Evolutionary conservation across 78 protist genomes (phyloP), one percentile per base, ranked within the genome.

Genomic region (Pirum gemmata): DNA sequence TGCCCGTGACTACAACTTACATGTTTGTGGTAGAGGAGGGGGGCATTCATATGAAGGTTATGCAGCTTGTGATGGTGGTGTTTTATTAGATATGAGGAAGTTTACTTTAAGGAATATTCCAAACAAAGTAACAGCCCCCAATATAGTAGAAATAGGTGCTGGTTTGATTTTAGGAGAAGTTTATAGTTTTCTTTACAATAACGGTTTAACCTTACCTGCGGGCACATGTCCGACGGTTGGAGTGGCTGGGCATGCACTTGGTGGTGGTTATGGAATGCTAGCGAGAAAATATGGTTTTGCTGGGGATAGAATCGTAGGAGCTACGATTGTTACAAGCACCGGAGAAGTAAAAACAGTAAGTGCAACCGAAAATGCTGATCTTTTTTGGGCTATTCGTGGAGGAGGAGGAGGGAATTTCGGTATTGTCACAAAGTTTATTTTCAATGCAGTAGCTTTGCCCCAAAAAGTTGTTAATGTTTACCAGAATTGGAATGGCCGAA

Each of bases 341-440:
- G 84, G 84, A 8, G 84, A 51, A 33, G n/a, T 79, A 1, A 27
- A 61, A 31, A 31, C 31, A 26, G 33, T 79, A 33, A 34, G 41
- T 5, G 34, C 27, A 2, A 51, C n/a, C 61, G 2, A 27, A 33
- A 35, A 79, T 61, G 1, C 84, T 1, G 84, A 79, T 79, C 36
- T 79, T 5, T 79, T 79, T 37, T 79, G n/a, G n/a, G 84, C 84
- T 1, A 37, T 79, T 51, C 84, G 84, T 41, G 84, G 84, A 5
- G 84, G 84, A 34, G 84, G 84, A 31, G 84, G 84, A 34, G 84
- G 84, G 13, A 79, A 41, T 61, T 79, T 41, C 34, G 84, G 84
- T 8, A 61, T 79, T 61, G 39, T 34, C n/a, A 79, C 84, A 31
- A 31, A 41, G 33, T n/a, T 31, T 2, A 79, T 37, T 13, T 79